Evolutionary conservation across 2,329 filamentous ascomycete species (phyloP).

Genomic region (Pezicula neosporulosa): DNA sequence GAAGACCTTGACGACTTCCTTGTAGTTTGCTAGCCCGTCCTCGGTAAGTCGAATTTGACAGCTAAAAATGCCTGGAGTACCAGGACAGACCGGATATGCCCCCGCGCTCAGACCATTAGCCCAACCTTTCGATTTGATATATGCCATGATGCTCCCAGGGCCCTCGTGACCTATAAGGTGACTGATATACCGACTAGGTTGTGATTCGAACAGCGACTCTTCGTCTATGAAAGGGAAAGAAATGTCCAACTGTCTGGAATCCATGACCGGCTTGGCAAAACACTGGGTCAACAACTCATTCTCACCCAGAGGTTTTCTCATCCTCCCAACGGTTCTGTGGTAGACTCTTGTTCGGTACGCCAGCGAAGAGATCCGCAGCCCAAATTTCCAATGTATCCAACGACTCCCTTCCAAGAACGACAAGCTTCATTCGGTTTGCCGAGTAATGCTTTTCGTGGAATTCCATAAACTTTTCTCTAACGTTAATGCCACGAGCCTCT

Average conservation of each 20-base stretch:
- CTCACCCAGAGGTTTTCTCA: constrained; percentile 54
- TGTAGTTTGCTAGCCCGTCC: constrained; percentile 53
- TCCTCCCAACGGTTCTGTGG: constrained; percentile 63
- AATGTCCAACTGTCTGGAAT: constrained; percentile 62
- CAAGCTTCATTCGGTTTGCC: constrained; percentile 72
- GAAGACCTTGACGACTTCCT: constrained; percentile 63
- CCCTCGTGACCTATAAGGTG: constrained; percentile 74
- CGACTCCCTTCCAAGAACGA: constrained; percentile 63
- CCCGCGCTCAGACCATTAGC: constrained; percentile 66
- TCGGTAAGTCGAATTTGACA: constrained; percentile 64
- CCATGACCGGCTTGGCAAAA: constrained; percentile 72
- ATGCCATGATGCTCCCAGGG: constrained; percentile 69
- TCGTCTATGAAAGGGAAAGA: constrained; percentile 69
- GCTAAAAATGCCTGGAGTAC: constrained; percentile 64
- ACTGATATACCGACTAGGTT: constrained; percentile 67
- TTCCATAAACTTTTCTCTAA: constrained; percentile 68
- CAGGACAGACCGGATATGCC: constrained; percentile 55
- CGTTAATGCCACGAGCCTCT: constrained; percentile 62
- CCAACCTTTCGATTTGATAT: constrained; percentile 71
- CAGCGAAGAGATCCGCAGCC: constrained; percentile 66
- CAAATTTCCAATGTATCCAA: constrained; percentile 65
- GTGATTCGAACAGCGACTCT: constrained; percentile 62
- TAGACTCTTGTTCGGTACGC: constrained; percentile 65
- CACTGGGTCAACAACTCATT: constrained; percentile 61
- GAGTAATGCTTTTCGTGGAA: constrained; percentile 73